Evolutionary conservation across 2,329 filamentous ascomycete genomes (phyloP).

Genomic region (Nothopassalora personata): DNA sequence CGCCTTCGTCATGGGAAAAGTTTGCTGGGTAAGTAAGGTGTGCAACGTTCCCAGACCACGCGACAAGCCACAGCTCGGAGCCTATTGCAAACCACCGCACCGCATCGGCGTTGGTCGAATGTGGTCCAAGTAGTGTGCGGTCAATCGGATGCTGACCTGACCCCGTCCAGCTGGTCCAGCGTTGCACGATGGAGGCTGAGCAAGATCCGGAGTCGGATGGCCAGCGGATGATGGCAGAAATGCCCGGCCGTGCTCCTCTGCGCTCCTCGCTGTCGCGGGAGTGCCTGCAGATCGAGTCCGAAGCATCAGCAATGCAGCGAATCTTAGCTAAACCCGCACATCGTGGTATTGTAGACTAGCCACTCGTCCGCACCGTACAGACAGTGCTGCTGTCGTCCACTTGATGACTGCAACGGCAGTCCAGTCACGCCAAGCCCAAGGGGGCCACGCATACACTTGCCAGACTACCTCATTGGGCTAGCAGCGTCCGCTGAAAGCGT

Average conservation of each 20-base stretch:
- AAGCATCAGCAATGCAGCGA: conserved; percentile 5
- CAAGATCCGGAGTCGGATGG: neutral
- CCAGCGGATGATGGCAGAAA: neutral
- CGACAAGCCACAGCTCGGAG: conserved; percentile 6
- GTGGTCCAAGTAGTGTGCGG: too few species aligned
- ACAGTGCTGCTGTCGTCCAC: neutral
- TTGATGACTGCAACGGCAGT: neutral
- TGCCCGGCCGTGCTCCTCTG: neutral
- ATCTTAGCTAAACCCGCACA: conserved; percentile 2
- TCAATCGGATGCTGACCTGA: neutral
- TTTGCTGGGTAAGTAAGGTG: neutral
- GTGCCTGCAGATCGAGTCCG: conserved; percentile 13
- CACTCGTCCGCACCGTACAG: neutral
- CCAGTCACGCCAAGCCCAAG: neutral
- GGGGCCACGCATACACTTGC: neutral
- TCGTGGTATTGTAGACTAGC: neutral
- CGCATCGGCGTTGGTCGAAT: neutral
- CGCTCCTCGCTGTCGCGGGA: neutral
- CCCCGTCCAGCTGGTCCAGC: neutral
- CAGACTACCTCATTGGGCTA: conserved; percentile 3
- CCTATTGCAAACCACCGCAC: neutral
- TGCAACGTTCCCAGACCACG: conserved; percentile 6
- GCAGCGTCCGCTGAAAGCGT: neutral
- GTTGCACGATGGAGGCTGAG: neutral
- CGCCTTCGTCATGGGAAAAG: neutral